A percentile compares a stretch with the other conserved stretches of the same genome.
Evolutionary conservation across 306 rosid species (phyloP).

Genomic region (Trifolium pratense): DNA sequence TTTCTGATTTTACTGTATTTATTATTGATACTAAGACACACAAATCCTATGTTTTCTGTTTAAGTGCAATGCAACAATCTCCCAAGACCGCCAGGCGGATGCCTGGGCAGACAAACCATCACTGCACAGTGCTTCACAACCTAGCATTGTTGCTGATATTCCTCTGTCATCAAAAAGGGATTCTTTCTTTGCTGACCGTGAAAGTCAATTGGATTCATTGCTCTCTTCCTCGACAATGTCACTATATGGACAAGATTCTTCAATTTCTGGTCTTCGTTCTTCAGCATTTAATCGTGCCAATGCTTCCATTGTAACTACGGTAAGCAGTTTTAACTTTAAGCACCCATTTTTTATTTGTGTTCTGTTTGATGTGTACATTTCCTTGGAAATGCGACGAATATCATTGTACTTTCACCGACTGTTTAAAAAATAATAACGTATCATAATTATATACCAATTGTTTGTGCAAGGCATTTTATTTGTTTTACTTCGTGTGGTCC

Average conservation of each 20-base stretch:
- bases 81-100: constrained; percentile 78
- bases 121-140: constrained; percentile 65
- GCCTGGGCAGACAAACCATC: constrained; percentile 71
- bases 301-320: constrained; percentile 92
- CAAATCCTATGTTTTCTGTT: constrained; percentile 40
- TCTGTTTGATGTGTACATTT: constrained; percentile 28
- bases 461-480: constrained; percentile 12
- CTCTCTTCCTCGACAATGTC: constrained; percentile 70
- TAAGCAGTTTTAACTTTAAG: constrained; percentile 44
- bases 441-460: constrained; percentile 19
- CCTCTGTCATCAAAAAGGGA: constrained; percentile 70
- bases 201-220: constrained; percentile 74
- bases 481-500: constrained; percentile 13
- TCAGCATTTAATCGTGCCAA: constrained; percentile 69
- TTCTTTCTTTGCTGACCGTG: constrained; percentile 69
- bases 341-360: constrained; percentile 24
- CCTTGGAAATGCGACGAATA: constrained; percentile 8
- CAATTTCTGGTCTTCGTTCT: constrained; percentile 74
- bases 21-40: constrained; percentile 18
- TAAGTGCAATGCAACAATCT: constrained; percentile 58
- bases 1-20: constrained; percentile 17
- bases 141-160: constrained; percentile 54
- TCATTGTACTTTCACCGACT: constrained; percentile 15
- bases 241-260: constrained; percentile 70
- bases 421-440: background rate